These are phyloP conservation scores for Nicotiana obtusifolia DNA, from an alignment of 257 asterid genomes.

Conservation along the genomic window DNA sequence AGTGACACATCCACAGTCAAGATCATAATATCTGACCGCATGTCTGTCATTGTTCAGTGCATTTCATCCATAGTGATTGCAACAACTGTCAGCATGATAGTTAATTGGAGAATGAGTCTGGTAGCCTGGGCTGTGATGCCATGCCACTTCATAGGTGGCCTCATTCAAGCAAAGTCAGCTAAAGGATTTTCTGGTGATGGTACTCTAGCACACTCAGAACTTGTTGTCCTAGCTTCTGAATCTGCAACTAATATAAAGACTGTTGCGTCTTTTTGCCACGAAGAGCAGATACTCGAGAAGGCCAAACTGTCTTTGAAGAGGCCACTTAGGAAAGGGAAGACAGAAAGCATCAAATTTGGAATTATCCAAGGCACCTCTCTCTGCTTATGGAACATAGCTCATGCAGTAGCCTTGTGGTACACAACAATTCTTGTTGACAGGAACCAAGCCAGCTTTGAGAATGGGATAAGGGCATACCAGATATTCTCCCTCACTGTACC, in stretches of 20 bases:
- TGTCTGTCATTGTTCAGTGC: constrained; percentile 83
- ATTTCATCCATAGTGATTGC: constrained; percentile 74
- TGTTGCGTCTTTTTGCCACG: constrained; percentile 69
- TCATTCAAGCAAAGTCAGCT: constrained; percentile 85
- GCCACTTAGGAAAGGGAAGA: constrained; percentile 48
- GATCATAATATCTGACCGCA: constrained; percentile 69
- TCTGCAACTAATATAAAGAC: constrained; percentile 62
- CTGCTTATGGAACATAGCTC: constrained; percentile 78
- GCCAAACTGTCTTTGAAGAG: constrained; percentile 38
- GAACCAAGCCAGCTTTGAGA: constrained; percentile 53
- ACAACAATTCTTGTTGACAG: constrained; percentile 53
- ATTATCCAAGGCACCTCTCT: constrained; percentile 70
- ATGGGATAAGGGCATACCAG: constrained; percentile 69
- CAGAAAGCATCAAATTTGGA: constrained; percentile 57
- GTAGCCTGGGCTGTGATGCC: constrained; percentile 95
- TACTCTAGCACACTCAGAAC: constrained; percentile 52
- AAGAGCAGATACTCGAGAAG: constrained; percentile 52
- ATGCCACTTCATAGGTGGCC: constrained; percentile 82
- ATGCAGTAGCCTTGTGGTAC: constrained; percentile 80
- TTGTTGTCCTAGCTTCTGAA: constrained; percentile 70
- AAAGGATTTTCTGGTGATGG: constrained; percentile 61
- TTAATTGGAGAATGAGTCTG: constrained; percentile 74
- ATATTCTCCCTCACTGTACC: constrained; percentile 78
- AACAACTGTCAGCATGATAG: constrained; percentile 63
- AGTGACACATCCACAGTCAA: constrained; percentile 71